Evolutionary conservation across 83 land plant species (phyloP), one percentile per base, ranked within the genome.

Genomic region (Picea abies): DNA sequence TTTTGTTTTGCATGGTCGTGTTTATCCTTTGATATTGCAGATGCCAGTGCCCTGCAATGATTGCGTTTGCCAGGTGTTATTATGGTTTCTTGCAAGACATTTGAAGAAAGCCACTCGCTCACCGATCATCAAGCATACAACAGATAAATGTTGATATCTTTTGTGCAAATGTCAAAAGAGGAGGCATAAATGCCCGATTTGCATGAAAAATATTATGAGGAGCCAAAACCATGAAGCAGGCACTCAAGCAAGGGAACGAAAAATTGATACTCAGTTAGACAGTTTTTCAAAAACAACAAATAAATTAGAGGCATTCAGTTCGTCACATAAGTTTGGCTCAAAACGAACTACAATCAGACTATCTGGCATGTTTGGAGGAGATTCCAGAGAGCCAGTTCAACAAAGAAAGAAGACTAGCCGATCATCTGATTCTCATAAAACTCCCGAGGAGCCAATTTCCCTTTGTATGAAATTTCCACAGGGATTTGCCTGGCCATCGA

Each of bases 381-480:
- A 71, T 71, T 35, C 47, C 6, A 71, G 49, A 71, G 47, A 71
- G 49, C n/a, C 49, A 37, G 76, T 35, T 39, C 44, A 35, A 71
- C n/a, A 71, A 26, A 37, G 14, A 71, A 71, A 39, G 52, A 71
- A 35, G 76, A 17, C 49, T 35, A 71, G 23, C 49, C 76, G 32
- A 1, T 39, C 47, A 71, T 71, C 44, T 71, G 49, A 71, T 71
- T 16, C 20, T 19, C 60, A 16, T 14, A 76, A 56, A 76, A 58
- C 29, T 23, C 79, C 6, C 0, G 44, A 72, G 26, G 78, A 39
- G 17, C 93, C 93, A 4, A 88, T 90, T 4, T 76, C 84, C 78
- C 83, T 92, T 35, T 84, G 82, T 14, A 88, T 90, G 89, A 89
- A 90, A 69, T 92, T 90, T 62, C 94, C 94, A 22, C 77, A 71